Percentiles rank a stretch among this genome's conserved stretches.
These are phyloP conservation scores for Talaromyces sp. DNA, from an alignment of 2,329 filamentous ascomycete species.

Conservation along the genomic window DNA sequence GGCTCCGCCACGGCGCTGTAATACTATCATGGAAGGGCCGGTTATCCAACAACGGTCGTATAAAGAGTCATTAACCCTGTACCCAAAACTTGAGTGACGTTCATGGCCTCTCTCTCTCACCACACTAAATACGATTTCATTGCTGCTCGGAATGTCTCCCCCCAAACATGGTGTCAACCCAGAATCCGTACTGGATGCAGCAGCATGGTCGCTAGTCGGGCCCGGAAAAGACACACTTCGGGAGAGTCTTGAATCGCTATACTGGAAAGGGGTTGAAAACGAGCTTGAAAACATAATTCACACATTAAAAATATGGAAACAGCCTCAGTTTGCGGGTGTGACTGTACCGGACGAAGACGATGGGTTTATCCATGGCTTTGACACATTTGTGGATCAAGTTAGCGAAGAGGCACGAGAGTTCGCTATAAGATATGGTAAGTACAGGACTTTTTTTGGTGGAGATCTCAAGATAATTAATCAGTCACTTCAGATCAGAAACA, in stretches of 20 bases:
- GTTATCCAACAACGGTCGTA: too few relatives aligned
- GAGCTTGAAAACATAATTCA: slow-evolving; percentile 33
- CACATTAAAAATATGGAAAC: slow-evolving; percentile 31
- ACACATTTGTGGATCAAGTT: slow-evolving; percentile 37
- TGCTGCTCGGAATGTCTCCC: neutral
- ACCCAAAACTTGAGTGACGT: too few relatives aligned
- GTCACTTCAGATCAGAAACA: neutral
- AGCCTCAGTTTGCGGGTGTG: slow-evolving; percentile 14
- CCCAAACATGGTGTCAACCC: neutral
- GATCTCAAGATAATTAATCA: neutral
- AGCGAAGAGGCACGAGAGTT: slow-evolving; percentile 26
- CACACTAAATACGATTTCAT: neutral
- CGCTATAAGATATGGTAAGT: slow-evolving; percentile 12
- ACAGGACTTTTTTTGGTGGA: neutral
- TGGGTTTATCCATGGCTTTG: slow-evolving; percentile 31
- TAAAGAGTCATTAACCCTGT: too few relatives aligned
- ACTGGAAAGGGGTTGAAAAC: slow-evolving; percentile 33
- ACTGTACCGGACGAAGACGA: slow-evolving; percentile 23
- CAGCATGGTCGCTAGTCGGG: slow-evolving; percentile 10
- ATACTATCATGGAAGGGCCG: too few relatives aligned
- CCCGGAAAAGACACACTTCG: slow-evolving; percentile 15
- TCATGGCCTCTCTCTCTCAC: too few relatives aligned
- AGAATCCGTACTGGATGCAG: neutral
- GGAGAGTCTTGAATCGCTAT: slow-evolving; percentile 26
- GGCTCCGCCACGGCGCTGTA: too few relatives aligned